Evolutionary conservation across 108 stramenopile species (phyloP).

Genomic region (Chaetoceros muelleri): DNA sequence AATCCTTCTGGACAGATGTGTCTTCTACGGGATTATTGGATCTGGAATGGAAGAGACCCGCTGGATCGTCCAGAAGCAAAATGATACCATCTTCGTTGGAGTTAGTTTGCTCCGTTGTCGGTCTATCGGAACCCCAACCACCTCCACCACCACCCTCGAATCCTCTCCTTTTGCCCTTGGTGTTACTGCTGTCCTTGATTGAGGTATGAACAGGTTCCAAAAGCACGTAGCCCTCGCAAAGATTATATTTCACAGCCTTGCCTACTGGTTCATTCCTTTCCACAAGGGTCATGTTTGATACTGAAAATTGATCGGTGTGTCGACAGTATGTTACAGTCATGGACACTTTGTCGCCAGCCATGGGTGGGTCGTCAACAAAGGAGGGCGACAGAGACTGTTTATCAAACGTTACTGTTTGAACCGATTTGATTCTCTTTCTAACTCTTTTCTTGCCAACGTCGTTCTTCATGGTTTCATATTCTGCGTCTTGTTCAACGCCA

Average conservation of each 20-base stretch:
- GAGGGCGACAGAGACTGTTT: constrained; percentile 35
- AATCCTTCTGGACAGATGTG: constrained; percentile 8
- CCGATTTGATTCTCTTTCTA: constrained; percentile 8
- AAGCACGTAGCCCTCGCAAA: constrained; percentile 52
- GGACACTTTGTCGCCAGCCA: constrained; percentile 39
- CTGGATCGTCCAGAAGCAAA: constrained; percentile 52
- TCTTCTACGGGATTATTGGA: background rate
- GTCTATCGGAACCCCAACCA: too few relatives aligned
- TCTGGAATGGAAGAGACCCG: constrained; percentile 29
- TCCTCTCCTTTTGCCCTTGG: constrained; percentile 13
- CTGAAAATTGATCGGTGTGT: constrained; percentile 24
- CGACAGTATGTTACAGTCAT: constrained; percentile 50
- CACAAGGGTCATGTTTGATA: constrained; percentile 42
- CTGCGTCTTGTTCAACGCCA: background rate
- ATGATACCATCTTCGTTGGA: constrained; percentile 49
- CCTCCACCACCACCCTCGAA: constrained; percentile 8
- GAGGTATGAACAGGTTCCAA: constrained; percentile 67
- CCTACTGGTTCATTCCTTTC: constrained; percentile 35
- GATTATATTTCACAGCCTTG: constrained; percentile 65
- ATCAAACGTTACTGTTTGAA: constrained; percentile 38
- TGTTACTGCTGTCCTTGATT: constrained; percentile 24
- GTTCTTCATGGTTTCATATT: background rate
- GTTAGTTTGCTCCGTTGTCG: background rate
- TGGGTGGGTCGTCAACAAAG: constrained; percentile 29
- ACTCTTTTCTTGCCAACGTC: constrained; percentile 12